Conservation (phyloP, 495 filamentous ascomycete genomes). For the Lichenothelia convexa region DNA sequence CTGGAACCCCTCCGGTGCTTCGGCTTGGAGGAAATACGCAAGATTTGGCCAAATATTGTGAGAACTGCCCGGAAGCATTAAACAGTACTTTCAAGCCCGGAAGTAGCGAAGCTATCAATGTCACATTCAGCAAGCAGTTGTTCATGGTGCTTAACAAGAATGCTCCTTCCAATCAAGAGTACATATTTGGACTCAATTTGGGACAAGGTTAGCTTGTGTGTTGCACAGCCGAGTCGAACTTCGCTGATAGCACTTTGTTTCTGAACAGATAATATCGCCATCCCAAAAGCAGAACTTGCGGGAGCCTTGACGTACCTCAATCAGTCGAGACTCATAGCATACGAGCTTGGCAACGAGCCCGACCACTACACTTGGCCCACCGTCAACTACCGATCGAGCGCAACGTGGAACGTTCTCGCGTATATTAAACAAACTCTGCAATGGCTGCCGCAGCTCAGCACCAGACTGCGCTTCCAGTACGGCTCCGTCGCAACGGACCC, state of each 20-base stretch:
- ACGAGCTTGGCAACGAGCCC: conserved; percentile 5
- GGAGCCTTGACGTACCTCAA: conserved; percentile 1
- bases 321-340: conserved; percentile 1
- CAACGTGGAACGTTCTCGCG: conserved; percentile 1
- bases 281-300: not conserved
- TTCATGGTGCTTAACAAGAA: conserved; percentile 3
- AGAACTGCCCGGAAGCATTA: conserved; percentile 1
- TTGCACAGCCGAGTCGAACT: not conserved
- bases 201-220: not conserved
- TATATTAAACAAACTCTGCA: conserved; percentile 1
- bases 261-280: not conserved
- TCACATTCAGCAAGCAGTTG: conserved; percentile 1
- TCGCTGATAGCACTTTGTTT: not conserved
- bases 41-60: not conserved
- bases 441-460: conserved; percentile 2
- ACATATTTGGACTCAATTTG: conserved; percentile 2
- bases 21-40: conserved; percentile 1
- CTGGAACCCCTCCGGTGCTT: conserved; percentile 1
- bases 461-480: conserved; percentile 1
- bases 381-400: not conserved
- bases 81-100: conserved; percentile 1
- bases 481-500: not conserved
- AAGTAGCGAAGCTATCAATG: conserved; percentile 2
- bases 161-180: conserved; percentile 1
- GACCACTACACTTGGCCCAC: not conserved